phyloP scores from a whole-genome alignment of 768 basidiomycete species.

The Lactarius trivialis region DNA sequence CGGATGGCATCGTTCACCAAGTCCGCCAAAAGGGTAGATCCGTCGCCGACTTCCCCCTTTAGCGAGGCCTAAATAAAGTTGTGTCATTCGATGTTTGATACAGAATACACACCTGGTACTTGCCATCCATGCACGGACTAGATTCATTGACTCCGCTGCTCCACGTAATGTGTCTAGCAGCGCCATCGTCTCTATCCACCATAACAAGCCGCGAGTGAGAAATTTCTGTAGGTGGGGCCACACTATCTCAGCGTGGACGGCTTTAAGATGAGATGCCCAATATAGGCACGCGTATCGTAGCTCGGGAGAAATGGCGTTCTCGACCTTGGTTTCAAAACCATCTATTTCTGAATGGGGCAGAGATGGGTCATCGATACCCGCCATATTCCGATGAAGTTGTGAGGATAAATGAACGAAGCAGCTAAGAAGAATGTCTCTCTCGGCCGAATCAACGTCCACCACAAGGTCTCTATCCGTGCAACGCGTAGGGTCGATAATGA shows the following conservation, averaged over 20 bases:
- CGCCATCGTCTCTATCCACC: background rate
- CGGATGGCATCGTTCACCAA: background rate
- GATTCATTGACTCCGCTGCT: background rate
- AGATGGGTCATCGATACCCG: background rate
- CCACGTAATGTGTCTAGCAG: background rate
- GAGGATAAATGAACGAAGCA: background rate
- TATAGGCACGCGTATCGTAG: background rate
- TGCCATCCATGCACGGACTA: background rate
- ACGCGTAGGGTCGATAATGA: background rate
- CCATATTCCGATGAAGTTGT: background rate
- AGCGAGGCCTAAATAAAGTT: background rate
- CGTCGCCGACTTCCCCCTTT: background rate
- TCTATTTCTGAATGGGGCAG: background rate
- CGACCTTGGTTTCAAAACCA: background rate
- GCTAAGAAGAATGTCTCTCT: background rate
- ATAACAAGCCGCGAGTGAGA: background rate
- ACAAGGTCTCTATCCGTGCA: background rate
- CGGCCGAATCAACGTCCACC: background rate
- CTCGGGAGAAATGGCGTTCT: background rate
- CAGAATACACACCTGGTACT: background rate
- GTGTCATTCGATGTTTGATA: background rate
- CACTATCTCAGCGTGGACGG: background rate
- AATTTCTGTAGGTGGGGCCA: background rate
- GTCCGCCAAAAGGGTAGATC: background rate
- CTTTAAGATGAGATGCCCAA: background rate